Percentiles rank a stretch among this genome's conserved stretches.
phyloP scores from a whole-genome alignment of 257 asterid species.

The Solanum piurae region DNA sequence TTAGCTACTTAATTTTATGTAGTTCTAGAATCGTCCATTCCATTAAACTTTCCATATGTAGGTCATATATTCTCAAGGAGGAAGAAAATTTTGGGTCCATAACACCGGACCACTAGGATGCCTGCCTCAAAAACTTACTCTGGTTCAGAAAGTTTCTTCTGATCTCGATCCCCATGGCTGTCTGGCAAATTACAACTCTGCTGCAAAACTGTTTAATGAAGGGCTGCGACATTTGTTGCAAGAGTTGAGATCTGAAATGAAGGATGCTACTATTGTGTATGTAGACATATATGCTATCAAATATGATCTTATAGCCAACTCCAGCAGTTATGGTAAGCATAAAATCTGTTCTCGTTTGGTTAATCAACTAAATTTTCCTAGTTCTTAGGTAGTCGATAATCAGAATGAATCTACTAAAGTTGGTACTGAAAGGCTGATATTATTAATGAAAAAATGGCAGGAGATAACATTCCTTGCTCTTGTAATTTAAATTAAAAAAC shows the following conservation, averaged over 20 bases:
- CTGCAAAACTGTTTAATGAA: conserved; percentile 56
- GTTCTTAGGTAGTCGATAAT: too few species aligned
- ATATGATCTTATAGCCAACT: conserved; percentile 64
- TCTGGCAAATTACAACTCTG: conserved; percentile 46
- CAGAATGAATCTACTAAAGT: not conserved
- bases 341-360: not conserved
- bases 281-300: conserved; percentile 77
- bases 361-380: not conserved
- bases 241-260: conserved; percentile 40
- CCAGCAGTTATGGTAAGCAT: conserved; percentile 43
- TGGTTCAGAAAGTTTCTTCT: conserved; percentile 18
- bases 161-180: conserved; percentile 62
- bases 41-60: conserved; percentile 10
- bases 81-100: conserved; percentile 84
- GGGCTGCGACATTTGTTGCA: conserved; percentile 39
- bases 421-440: not conserved
- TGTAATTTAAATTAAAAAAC: not conserved
- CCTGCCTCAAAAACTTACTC: conserved; percentile 60
- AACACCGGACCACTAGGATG: conserved; percentile 94
- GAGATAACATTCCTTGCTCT: not conserved
- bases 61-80: conserved; percentile 59
- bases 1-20: not conserved
- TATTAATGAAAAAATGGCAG: not conserved
- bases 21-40: not conserved
- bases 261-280: conserved; percentile 60